Conservation (phyloP, 306 rosid genomes). For the Quercus dentata region DNA sequence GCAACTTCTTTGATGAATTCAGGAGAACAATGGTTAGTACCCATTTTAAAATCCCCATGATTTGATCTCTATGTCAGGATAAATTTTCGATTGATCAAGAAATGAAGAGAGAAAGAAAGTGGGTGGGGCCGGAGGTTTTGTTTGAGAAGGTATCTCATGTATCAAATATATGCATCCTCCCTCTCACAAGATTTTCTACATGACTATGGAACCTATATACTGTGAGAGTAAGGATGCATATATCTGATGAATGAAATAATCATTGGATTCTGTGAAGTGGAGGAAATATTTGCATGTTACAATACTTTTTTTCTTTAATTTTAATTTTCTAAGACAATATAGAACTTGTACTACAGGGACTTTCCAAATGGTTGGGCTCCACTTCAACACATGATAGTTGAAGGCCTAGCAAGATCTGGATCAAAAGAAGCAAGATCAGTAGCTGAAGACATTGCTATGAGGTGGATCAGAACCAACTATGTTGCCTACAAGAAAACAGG, state of each 20-base stretch:
- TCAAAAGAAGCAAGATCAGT: conserved; percentile 61
- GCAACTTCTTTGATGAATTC: conserved; percentile 73
- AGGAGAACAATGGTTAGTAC: conserved; percentile 76
- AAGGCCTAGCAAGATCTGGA: conserved; percentile 72
- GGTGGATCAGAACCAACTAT: conserved; percentile 86
- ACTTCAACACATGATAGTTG: conserved; percentile 91
- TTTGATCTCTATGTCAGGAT: background rate
- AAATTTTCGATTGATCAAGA: background rate
- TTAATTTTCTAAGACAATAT: background rate
- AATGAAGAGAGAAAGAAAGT: background rate
- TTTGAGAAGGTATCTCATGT: no score
- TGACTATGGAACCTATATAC: no score
- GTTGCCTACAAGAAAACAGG: conserved; percentile 65
- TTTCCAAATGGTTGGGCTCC: conserved; percentile 99
- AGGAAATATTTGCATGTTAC: background rate
- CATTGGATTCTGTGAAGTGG: background rate
- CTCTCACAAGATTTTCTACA: no score
- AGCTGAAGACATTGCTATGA: conserved; percentile 69
- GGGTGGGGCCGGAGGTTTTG: background rate
- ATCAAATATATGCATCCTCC: no score
- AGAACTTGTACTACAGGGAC: conserved; percentile 56
- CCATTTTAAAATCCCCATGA: background rate
- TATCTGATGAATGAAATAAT: no score
- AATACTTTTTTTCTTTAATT: background rate
- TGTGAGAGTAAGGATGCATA: no score